These are phyloP conservation scores for Blastocystis sp. DNA, from an alignment of 352 stramenopile genomes.

Conservation along the genomic window DNA sequence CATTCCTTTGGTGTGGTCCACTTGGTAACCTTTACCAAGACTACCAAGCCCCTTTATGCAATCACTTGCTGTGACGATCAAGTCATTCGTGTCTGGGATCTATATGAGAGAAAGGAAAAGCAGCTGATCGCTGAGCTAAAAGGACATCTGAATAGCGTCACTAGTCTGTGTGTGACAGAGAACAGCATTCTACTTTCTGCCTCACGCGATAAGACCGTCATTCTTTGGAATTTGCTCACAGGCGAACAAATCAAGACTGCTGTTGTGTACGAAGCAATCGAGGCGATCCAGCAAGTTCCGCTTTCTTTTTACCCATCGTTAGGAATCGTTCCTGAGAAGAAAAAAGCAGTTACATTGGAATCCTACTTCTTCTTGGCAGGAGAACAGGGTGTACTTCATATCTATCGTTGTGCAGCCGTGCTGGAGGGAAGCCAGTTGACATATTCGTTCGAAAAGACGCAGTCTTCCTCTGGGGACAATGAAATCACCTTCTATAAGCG, in stretches of 20 bases:
- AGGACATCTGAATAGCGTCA: conserved; percentile 74
- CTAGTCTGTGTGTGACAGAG: conserved; percentile 65
- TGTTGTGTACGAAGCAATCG: conserved; percentile 74
- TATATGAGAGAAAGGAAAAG: conserved; percentile 73
- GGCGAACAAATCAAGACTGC: conserved; percentile 74
- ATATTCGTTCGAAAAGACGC: conserved; percentile 64
- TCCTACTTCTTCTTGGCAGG: conserved; percentile 75
- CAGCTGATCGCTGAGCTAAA: conserved; percentile 70
- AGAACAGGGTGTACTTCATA: conserved; percentile 70
- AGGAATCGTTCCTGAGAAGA: conserved; percentile 62
- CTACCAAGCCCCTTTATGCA: conserved; percentile 70
- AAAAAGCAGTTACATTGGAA: conserved; percentile 65
- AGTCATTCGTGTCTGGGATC: conserved; percentile 74
- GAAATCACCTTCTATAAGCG: conserved; percentile 70
- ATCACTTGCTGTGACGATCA: conserved; percentile 76
- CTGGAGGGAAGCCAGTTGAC: not conserved
- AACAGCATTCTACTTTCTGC: conserved; percentile 74
- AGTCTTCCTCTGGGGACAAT: conserved; percentile 75
- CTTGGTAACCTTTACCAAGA: conserved; percentile 76
- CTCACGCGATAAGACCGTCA: conserved; percentile 77
- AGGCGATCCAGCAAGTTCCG: conserved; percentile 72
- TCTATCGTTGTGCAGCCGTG: conserved; percentile 17
- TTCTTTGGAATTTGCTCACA: conserved; percentile 76
- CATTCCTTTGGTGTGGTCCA: conserved; percentile 75
- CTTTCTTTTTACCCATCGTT: conserved; percentile 67